Conservation (phyloP, 148 eudicot genomes). For the Agrostemma githago region DNA sequence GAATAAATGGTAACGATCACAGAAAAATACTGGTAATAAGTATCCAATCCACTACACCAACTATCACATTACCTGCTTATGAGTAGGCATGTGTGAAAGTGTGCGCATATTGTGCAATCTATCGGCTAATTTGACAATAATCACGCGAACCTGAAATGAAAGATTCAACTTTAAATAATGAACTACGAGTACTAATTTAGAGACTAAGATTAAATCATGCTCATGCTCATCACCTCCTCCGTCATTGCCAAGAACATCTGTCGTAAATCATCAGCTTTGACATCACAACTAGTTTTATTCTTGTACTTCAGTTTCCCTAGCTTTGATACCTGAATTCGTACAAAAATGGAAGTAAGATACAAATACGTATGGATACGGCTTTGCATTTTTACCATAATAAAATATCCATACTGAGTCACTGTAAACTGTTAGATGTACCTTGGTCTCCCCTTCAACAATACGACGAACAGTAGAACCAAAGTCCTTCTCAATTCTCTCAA, state of each 20-base stretch:
- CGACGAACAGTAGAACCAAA: conserved; percentile 86
- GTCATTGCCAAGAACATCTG: conserved; percentile 99
- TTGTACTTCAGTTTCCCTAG: conserved; percentile 85
- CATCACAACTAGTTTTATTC: conserved; percentile 73
- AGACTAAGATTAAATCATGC: background rate
- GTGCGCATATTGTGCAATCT: conserved; percentile 99
- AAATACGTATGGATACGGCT: background rate
- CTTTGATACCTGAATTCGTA: conserved; percentile 66
- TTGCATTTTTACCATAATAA: background rate
- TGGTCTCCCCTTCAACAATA: conserved; percentile 99
- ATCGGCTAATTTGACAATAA: conserved; percentile 95
- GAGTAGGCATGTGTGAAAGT: conserved; percentile 94
- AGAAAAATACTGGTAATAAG: background rate
- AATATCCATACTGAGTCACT: conserved; percentile 9
- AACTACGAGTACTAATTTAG: conserved; percentile 5
- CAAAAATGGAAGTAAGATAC: conserved; percentile 3
- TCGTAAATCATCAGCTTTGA: conserved; percentile 92
- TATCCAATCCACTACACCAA: conserved; percentile 9
- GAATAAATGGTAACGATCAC: conserved; percentile 3
- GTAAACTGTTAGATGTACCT: conserved; percentile 38
- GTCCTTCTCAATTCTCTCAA: conserved; percentile 75
- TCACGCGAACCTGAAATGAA: conserved; percentile 85
- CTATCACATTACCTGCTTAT: conserved; percentile 66
- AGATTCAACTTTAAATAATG: background rate
- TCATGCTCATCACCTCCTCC: conserved; percentile 60